Evolutionary conservation across 768 basidiomycete species (phyloP).

Genomic region (Suillus weaverae): DNA sequence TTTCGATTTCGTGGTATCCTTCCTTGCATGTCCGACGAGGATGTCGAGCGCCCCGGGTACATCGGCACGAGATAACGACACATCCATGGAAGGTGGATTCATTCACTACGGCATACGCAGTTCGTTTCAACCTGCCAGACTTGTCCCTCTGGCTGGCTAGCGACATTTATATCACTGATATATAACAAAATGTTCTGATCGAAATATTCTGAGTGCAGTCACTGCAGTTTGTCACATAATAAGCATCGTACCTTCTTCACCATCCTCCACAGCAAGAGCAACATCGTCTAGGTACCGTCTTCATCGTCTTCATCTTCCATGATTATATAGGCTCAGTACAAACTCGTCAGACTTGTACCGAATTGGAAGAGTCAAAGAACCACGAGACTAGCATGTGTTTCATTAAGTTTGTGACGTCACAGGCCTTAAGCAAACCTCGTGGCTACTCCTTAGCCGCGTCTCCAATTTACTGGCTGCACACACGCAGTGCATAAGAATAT

Average conservation of each 20-base stretch:
- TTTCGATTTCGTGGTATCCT: too few relatives aligned
- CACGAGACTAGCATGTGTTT: not conserved
- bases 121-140: not conserved
- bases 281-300: not conserved
- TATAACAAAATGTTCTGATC: not conserved
- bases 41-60: not conserved
- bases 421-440: slow-evolving; percentile 4
- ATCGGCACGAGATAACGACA: not conserved
- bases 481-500: slow-evolving; percentile 2
- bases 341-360: not conserved
- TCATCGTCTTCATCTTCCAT: not conserved
- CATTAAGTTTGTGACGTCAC: slow-evolving; percentile 5
- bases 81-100: not conserved
- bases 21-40: not conserved
- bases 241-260: not conserved
- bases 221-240: not conserved
- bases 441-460: not conserved
- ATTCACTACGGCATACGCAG: not conserved
- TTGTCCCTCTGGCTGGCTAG: not conserved
- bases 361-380: not conserved
- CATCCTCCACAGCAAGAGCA: not conserved
- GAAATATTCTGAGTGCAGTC: not conserved
- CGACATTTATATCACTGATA: not conserved
- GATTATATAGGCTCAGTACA: not conserved
- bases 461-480: slow-evolving; percentile 5